Conservation (phyloP, 805 yeast genomes). For the Tetrapisispora namnaoensis region DNA sequence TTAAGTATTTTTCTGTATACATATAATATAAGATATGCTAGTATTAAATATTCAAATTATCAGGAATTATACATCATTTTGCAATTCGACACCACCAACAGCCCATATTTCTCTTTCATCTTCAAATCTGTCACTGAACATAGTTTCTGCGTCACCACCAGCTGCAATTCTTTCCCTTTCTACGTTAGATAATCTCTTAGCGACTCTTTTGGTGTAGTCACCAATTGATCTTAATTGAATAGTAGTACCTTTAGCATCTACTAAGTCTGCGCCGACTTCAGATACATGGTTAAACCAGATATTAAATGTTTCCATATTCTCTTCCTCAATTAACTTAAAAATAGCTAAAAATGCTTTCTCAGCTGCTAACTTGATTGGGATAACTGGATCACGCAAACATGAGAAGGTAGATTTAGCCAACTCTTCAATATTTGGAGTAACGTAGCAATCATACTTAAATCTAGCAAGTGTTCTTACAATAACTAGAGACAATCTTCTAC, state of each 20-base stretch:
- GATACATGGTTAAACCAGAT: constrained; percentile 49
- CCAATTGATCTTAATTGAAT: constrained; percentile 65
- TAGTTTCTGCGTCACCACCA: constrained; percentile 82
- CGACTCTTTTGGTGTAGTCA: constrained; percentile 88
- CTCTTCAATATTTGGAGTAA: constrained; percentile 44
- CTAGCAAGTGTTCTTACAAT: constrained; percentile 68
- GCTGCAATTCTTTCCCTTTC: constrained; percentile 82
- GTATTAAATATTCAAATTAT: too few relatives aligned
- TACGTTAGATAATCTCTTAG: constrained; percentile 70
- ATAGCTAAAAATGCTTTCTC: constrained; percentile 77
- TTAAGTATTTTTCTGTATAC: neutral
- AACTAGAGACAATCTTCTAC: constrained; percentile 71
- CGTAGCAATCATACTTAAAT: constrained; percentile 39
- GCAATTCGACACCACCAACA: constrained; percentile 57
- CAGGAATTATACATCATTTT: constrained; percentile 13
- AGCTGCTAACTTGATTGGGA: constrained; percentile 89
- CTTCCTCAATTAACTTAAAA: constrained; percentile 64
- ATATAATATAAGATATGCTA: neutral
- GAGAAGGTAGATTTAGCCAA: constrained; percentile 69
- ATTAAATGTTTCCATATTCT: constrained; percentile 41
- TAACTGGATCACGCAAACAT: constrained; percentile 76
- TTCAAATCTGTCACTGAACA: constrained; percentile 76
- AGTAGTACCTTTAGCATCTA: constrained; percentile 34
- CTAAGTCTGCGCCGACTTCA: constrained; percentile 28
- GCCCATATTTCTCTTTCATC: constrained; percentile 87